Conservation (phyloP, 768 basidiomycete species). For the Rhizopogon salebrosus region DNA sequence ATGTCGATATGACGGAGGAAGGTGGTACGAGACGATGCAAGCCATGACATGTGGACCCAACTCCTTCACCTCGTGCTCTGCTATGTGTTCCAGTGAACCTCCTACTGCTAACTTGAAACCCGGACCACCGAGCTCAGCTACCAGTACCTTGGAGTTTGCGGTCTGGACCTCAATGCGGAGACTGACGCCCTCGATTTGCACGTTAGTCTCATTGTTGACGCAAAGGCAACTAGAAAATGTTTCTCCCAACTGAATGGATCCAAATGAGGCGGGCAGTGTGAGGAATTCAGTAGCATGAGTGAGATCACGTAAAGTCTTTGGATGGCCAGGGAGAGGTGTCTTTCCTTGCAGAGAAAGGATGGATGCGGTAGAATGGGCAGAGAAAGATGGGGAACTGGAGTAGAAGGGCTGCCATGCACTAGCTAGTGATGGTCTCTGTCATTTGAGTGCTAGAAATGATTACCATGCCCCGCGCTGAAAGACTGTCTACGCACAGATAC, state of each 20-base stretch:
- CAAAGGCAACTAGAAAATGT: slow-evolving; percentile 81
- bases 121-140: slow-evolving; percentile 60
- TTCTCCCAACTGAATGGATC: slow-evolving; percentile 84
- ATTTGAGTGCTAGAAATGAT: neutral
- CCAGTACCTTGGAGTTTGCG: slow-evolving; percentile 52
- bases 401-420: slow-evolving; percentile 85
- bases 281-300: slow-evolving; percentile 75
- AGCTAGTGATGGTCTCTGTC: slow-evolving; percentile 68
- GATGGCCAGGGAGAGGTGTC: slow-evolving; percentile 65
- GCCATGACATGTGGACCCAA: slow-evolving; percentile 87
- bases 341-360: slow-evolving; percentile 73
- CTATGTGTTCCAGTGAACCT: slow-evolving; percentile 60
- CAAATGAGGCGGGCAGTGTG: slow-evolving; percentile 78
- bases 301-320: slow-evolving; percentile 80
- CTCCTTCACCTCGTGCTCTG: slow-evolving; percentile 90
- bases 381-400: slow-evolving; percentile 76
- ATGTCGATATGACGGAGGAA: slow-evolving; percentile 52
- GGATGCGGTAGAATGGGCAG: slow-evolving; percentile 74
- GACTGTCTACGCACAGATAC: slow-evolving; percentile 60
- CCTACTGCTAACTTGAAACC: slow-evolving; percentile 45
- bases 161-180: slow-evolving; percentile 87
- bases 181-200: slow-evolving; percentile 56
- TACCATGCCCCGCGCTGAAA: neutral
- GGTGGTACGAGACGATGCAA: slow-evolving; percentile 79
- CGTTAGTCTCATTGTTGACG: slow-evolving; percentile 71